Evolutionary conservation across 2,329 filamentous ascomycete species (phyloP), one percentile per base, ranked within the genome.

Genomic region (Ceratocystiopsis sp.): DNA sequence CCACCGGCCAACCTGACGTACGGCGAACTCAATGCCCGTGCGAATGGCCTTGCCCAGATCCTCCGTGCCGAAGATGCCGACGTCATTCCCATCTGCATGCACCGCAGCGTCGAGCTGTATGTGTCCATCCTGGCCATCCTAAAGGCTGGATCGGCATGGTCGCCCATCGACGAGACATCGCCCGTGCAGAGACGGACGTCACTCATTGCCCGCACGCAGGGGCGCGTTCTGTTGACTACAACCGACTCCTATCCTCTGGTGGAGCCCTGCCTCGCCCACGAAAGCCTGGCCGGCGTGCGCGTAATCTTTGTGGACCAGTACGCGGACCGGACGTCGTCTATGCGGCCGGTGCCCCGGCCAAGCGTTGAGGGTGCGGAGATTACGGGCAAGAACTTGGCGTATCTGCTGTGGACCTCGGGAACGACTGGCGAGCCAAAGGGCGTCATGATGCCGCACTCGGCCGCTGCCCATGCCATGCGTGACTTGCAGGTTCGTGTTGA

Each of bases 381-480:
- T 45, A 56, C 54, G 11, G 52, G 62, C 15, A 54, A 62, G 2
- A 48, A 56, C 3, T 62, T 64, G 10, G 65, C 62, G 48, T 68
- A 68, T 46, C 59, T 67, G 34, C 71, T 72, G 45, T 73, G 73
- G 52, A 74, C 71, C 38, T 74, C 71, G 32, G 68, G 68, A 35
- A 77, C 71, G 13, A 75, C 72, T 0, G 72, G 71, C 13, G 63
- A 63, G 34, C 71, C 71, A 2, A 76, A 76, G 51, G 72, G 72
- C 2, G 71, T 76, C 10, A 68, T 76, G 52, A 63, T 75, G 18
- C 66, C 63, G 16, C 73, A 78, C 46, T 49, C 45, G n/a, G 57
- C 61, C 17, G 61, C 54, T 2, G 54, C 59, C 2, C 52, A 53
- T 3, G 56, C 58, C 44, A 60, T 62, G 55, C 54, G 50, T 15